Base-by-base conservation (phyloP, 495 filamentous ascomycete genomes). In the Penicillium samsonianum region DNA sequence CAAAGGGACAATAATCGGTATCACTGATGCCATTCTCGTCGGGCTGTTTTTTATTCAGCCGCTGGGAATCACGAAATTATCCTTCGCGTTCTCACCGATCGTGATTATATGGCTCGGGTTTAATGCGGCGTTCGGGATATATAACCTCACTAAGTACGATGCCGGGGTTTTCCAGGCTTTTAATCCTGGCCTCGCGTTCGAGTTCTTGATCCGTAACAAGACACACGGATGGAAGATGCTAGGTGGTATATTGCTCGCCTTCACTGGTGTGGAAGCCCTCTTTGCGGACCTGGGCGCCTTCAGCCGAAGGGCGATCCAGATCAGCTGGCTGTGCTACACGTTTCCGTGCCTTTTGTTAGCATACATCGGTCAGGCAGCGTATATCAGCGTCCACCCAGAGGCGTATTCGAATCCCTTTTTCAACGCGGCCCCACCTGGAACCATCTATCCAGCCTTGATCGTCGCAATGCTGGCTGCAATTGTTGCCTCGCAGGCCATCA, bases 51-150 rank as follows among this genome's bases (percentile, higher is more conserved):
- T 75, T 14, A 76, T 91, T 31, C 89, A 92, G 58, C 89, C 89
- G 1, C 70, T 92, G 10, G 89, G 89, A 0, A 84, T 82, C 2
- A 81, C 81, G 0, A 89, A 84, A 57, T 76, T 91, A n/a, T 82
- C 81, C 3, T 71, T 67, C 31, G 64, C 80, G 0, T 92, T 90
- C 60, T 86, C 89, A 1, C 89, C 89, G 2, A 84, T 92, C 20
- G 81, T 92, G 46, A 82, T 90, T 37, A 59, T 89, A 19, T 92
- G 89, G 89, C 81, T 92, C 3, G 71, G 73, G 2, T 84, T 91
- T 62, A 90, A 91, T 62, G 89, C 26, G 7, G 26, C 5, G 26
- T 28, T 28, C 7, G 26, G 26, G 4, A 87, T 91, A 43, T 90
- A 90, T 51, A 88, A 88, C 59, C 73, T 90, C 9, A 79, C 70